Evolutionary conservation across 2,329 filamentous ascomycete genomes (phyloP), one percentile per base, ranked within the genome.

Genomic region (Trichoderma guizhouense): DNA sequence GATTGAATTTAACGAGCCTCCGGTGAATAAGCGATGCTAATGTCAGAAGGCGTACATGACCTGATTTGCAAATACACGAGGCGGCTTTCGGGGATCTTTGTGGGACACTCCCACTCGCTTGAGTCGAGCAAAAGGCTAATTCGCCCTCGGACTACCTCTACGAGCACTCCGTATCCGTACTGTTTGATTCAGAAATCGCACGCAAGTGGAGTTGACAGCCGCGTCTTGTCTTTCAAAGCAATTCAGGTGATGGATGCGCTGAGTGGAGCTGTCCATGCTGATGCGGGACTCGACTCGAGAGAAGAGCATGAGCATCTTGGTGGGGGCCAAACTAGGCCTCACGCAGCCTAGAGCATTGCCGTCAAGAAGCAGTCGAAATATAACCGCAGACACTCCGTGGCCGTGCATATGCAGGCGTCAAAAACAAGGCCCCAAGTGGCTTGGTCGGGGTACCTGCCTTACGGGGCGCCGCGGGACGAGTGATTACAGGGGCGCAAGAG

Each of bases 371-470:
- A 32, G 28, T 60, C 28, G 66, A 69, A 61, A 69, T 69, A 69
- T 69, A 69, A 51, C 66, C 66, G 66, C 53, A 69, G 66, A 69
- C 65, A 69, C 36, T 69, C 66, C 66, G 66, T 60, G 36, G 34
- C 28, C 53, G 36, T 61, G 66, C 66, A 61, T 69, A 47, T 61
- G 66, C 53, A 69, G 53, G 66, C 66, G 66, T 60, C 66, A 39
- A 69, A 61, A n/a, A 28, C 66, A 69, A 51, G 66, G 66, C 55
- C 26, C 28, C 39, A 32, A 58, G 66, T 69, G 66, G 66, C 65
- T 47, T 68, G 65, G 65, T 60, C 55, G 55, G 66, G 62, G 69
- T 71, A 71, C 69, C 69, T 71, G 69, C 69, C 69, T 71, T 71
- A 71, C 69, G 69, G 69, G 69, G 69, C 69, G 63, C 61, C 47